Base-by-base conservation (phyloP, 2,329 filamentous ascomycete genomes). In the Pseudocercospora cruenta region DNA sequence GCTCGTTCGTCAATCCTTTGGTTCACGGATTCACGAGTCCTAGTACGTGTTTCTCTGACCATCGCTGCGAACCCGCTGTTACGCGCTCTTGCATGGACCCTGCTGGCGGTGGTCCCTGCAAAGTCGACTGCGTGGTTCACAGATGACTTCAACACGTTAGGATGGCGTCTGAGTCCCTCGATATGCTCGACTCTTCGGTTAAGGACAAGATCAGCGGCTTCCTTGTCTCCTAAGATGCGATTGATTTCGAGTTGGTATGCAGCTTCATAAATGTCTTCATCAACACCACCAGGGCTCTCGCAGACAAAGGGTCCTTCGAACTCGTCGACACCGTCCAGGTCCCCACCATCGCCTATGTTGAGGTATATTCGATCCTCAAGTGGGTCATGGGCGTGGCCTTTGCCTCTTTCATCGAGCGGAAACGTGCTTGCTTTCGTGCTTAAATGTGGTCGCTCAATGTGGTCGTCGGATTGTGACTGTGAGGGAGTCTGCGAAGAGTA, bases 201-300 rank as follows among this genome's bases (percentile, higher is more conserved):
- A 12, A 85, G 78, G 65, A 90, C 91, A 16, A 91, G 82, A 19
- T 84, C 88, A 0, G 88, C 83, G 36, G 77, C 74, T 26, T 80
- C 77, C 6, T 67, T 68, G 68, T 80, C 75, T 69, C 81, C 78
- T 31, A 86, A 80, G 73, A 97, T 94, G 16, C 90, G 86, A 65
- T 90, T 86, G 28, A 95, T 87, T 79, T 97, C 92, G 67, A 91
- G 87, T 74, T 92, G 88, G 76, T 96, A 97, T 0, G 94, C 94
- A 0, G 86, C 88, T 77, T 96, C 92, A 77, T 97, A 97, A 65
- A 98, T 90, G 21, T 71, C 66, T n/a, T 72, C 71, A 36, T 71
- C 72, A 14, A 69, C 69, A 21, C 70, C 70, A 6, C 66, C 64
- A 12, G 70, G 71, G 45, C 67, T 67, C 54, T 72, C 72, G 47